These are phyloP conservation scores for Iris macrosiphon DNA, from an alignment of 106 monocot species.

Conservation along the genomic window DNA sequence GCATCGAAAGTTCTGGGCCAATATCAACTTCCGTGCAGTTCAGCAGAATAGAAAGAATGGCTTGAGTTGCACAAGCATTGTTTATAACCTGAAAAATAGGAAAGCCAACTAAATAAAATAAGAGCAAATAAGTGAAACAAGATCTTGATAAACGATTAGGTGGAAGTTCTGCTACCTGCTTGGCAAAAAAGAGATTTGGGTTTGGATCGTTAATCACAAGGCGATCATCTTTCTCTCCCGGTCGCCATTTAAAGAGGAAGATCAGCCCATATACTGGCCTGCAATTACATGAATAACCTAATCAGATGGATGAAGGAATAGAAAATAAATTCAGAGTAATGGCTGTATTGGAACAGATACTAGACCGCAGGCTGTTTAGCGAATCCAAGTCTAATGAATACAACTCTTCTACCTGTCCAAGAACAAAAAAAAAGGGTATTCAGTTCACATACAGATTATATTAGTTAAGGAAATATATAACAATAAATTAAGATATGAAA, in stretches of 20 bases:
- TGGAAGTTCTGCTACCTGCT: constrained; percentile 42
- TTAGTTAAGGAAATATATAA: background rate
- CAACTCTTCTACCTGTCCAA: constrained; percentile 58
- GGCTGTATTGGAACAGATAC: constrained; percentile 1
- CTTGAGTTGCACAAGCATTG: constrained; percentile 99
- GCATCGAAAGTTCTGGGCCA: constrained; percentile 65
- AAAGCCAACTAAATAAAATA: background rate
- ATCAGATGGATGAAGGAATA: background rate
- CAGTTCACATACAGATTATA: background rate
- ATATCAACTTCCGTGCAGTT: constrained; percentile 72
- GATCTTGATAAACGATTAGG: background rate
- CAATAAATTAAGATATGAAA: background rate
- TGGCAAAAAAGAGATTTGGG: constrained; percentile 88
- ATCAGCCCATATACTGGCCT: constrained; percentile 90
- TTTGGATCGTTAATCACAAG: constrained; percentile 59
- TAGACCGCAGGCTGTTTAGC: constrained; percentile 41
- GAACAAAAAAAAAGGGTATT: background rate
- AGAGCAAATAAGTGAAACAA: background rate
- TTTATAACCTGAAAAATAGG: constrained; percentile 66
- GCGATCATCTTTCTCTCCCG: constrained; percentile 81
- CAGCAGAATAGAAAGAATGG: constrained; percentile 89
- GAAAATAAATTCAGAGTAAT: background rate
- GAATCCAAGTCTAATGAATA: constrained; percentile 61
- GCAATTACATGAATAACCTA: constrained; percentile 4
- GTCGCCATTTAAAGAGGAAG: constrained; percentile 92